Evolutionary conservation across 176 grass and related monocot species (phyloP).

Genomic region (Carex littledalei): DNA sequence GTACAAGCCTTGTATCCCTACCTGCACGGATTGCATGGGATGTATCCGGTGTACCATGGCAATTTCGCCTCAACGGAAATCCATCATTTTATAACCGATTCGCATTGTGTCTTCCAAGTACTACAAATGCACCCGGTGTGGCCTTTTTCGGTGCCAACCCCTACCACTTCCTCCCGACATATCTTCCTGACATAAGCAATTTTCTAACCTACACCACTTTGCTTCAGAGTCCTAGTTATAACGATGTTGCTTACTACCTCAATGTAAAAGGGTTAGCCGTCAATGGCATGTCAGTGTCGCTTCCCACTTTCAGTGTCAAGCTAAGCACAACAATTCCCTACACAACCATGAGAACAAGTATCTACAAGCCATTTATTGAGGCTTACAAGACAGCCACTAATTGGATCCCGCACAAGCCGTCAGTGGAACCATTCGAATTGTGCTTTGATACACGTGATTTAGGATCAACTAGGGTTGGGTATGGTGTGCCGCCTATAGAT

Average conservation of each 20-base stretch:
- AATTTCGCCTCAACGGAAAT: not conserved
- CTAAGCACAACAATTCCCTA: conserved; percentile 40
- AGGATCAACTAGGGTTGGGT: conserved; percentile 26
- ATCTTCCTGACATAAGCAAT: not conserved
- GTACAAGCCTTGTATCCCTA: conserved; percentile 22
- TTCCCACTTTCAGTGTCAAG: conserved; percentile 22
- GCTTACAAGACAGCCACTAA: conserved; percentile 28
- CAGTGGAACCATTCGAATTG: conserved; percentile 40
- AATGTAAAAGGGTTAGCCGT: conserved; percentile 23
- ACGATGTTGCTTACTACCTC: conserved; percentile 47
- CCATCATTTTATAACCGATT: conserved; percentile 38
- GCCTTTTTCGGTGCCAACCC: conserved; percentile 52
- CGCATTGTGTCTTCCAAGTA: conserved; percentile 59
- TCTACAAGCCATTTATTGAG: conserved; percentile 29
- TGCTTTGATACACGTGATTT: conserved; percentile 31
- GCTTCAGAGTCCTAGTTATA: conserved; percentile 25
- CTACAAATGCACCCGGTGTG: conserved; percentile 21
- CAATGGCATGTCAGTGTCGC: conserved; percentile 13
- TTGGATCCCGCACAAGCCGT: conserved; percentile 1
- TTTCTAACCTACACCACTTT: conserved; percentile 29
- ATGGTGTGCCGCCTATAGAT: conserved; percentile 28
- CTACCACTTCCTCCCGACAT: conserved; percentile 19
- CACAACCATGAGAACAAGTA: conserved; percentile 30
- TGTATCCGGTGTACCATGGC: not conserved
- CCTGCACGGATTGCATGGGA: conserved; percentile 31